phyloP scores from a whole-genome alignment of 2,329 filamentous ascomycete genomes.

The Aspergillus thermomutatus region DNA sequence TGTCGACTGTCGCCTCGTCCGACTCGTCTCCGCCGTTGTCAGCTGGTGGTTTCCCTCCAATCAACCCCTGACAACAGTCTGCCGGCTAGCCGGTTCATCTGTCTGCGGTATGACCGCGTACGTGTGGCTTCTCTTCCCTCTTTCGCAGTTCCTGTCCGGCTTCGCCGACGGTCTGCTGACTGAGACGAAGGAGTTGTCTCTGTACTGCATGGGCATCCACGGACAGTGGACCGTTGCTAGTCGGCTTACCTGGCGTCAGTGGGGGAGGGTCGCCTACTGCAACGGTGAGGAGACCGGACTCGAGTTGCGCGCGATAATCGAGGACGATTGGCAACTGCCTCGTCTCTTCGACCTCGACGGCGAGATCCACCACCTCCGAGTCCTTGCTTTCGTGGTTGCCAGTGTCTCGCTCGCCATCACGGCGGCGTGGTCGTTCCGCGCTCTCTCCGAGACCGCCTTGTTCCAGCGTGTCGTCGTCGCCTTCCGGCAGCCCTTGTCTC shows the following conservation, averaged over 20 bases:
- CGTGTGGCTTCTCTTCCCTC: conserved; percentile 1
- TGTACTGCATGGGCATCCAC: conserved; percentile 6
- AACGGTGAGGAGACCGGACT: conserved; percentile 10
- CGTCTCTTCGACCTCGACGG: conserved; percentile 1
- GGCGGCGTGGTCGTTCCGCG: not conserved
- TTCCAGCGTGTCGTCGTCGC: not conserved
- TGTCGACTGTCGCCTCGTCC: not conserved
- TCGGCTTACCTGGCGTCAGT: not conserved
- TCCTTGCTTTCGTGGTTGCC: conserved; percentile 2
- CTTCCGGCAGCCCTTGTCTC: not conserved
- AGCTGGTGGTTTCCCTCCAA: conserved; percentile 11
- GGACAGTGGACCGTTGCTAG: not conserved
- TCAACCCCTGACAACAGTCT: not conserved
- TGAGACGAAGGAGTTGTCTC: not conserved
- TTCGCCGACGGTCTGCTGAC: conserved; percentile 1
- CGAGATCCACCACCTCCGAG: conserved; percentile 7
- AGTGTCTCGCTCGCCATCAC: not conserved
- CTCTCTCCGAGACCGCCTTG: not conserved
- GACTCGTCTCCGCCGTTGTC: not conserved
- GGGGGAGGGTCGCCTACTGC: conserved; percentile 6
- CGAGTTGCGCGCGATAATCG: conserved; percentile 1
- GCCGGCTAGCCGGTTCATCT: conserved; percentile 1
- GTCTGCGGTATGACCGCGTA: not conserved
- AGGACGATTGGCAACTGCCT: conserved; percentile 3
- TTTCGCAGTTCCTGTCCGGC: conserved; percentile 5